Evolutionary conservation across 768 basidiomycete genomes (phyloP).

Genomic region (Postia placenta): DNA sequence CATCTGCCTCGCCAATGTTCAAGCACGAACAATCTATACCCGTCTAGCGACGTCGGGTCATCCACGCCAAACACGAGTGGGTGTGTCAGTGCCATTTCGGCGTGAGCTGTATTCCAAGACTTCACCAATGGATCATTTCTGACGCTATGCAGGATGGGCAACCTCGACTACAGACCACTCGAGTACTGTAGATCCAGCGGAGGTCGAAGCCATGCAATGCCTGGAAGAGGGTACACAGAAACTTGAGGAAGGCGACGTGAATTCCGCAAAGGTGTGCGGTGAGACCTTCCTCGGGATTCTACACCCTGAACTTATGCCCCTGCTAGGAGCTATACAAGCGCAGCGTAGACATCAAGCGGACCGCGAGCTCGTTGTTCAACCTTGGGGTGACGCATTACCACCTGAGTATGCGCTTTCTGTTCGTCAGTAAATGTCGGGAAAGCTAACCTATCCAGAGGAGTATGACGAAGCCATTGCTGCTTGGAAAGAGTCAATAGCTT

Average conservation of each 20-base stretch:
- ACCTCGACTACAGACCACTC: conserved; percentile 78
- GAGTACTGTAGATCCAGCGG: conserved; percentile 77
- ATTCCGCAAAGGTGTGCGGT: conserved; percentile 53
- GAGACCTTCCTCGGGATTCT: background rate
- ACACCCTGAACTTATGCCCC: background rate
- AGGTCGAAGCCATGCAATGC: conserved; percentile 69
- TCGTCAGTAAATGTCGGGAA: background rate
- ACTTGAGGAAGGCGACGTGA: conserved; percentile 81
- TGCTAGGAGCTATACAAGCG: conserved; percentile 52
- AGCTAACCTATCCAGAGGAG: conserved; percentile 50
- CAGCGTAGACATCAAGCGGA: conserved; percentile 75
- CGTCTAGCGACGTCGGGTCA: background rate
- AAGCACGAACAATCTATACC: background rate
- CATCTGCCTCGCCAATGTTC: background rate
- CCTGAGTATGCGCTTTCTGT: conserved; percentile 51
- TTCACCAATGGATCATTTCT: too few relatives aligned
- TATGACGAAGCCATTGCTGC: conserved; percentile 80
- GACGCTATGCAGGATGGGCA: conserved; percentile 59
- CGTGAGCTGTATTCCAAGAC: too few relatives aligned
- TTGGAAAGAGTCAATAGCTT: conserved; percentile 79
- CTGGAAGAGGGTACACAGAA: conserved; percentile 81
- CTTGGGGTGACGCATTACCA: conserved; percentile 88
- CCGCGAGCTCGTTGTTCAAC: conserved; percentile 80
- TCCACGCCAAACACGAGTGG: background rate
- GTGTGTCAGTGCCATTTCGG: background rate